Percentiles rank a stretch among this genome's conserved stretches.
Conservation (phyloP, 139 green algal genomes). For the Haematococcus lacustris region DNA sequence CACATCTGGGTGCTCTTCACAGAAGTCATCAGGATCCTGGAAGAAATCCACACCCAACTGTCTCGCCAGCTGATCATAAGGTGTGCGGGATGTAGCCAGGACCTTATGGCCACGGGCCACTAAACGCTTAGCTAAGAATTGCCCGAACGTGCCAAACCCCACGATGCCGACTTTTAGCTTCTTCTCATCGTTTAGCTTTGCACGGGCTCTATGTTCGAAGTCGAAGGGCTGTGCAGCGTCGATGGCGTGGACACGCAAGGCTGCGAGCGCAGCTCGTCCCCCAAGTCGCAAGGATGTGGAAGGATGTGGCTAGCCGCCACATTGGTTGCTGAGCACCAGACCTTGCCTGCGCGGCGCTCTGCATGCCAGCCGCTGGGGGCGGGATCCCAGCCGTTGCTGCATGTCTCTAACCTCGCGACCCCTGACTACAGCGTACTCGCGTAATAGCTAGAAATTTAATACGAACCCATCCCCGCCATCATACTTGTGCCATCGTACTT, state of each 20-base stretch:
- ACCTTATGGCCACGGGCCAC: conserved; percentile 48
- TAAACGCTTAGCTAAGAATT: conserved; percentile 91
- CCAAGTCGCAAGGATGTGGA: no score
- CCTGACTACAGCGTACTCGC: no score
- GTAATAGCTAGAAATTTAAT: no score
- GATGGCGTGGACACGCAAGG: conserved; percentile 44
- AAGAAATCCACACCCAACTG: conserved; percentile 85
- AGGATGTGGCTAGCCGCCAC: no score
- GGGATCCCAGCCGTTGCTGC: no score
- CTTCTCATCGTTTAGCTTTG: conserved; percentile 29
- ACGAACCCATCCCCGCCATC: no score
- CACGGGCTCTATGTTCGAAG: conserved; percentile 54
- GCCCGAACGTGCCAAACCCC: conserved; percentile 97
- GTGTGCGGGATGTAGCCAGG: conserved; percentile 71
- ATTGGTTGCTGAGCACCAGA: no score
- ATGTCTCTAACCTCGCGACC: no score
- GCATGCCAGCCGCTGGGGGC: no score
- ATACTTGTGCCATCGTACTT: no score
- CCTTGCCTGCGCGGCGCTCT: no score
- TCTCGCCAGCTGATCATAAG: conserved; percentile 64
- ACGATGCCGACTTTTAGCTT: conserved; percentile 88
- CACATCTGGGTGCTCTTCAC: conserved; percentile 91
- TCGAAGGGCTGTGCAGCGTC: conserved; percentile 85
- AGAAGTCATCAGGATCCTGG: conserved; percentile 86
- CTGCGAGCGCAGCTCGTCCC: no score